A percentile compares a stretch with the other conserved stretches of the same genome.
Evolutionary conservation across 2,329 filamentous ascomycete genomes (phyloP).

Genomic region (Onygena corvina): DNA sequence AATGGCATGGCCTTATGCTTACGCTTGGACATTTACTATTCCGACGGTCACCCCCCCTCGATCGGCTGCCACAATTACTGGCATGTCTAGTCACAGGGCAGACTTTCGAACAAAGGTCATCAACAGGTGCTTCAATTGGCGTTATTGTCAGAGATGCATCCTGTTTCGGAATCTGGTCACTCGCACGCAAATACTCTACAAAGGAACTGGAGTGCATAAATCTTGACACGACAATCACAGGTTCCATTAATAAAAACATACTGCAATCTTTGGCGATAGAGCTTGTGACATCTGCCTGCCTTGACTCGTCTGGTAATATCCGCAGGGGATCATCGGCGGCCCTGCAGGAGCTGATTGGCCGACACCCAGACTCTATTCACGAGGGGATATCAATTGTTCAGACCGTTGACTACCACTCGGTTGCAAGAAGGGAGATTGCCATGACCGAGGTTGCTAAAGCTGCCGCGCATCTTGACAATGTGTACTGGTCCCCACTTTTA

Average conservation of each 20-base stretch:
- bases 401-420: conserved; percentile 80
- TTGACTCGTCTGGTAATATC: conserved; percentile 89
- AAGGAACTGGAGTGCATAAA: conserved; percentile 58
- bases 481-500: conserved; percentile 58
- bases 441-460: conserved; percentile 62
- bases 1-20: conserved; percentile 87
- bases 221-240: conserved; percentile 21
- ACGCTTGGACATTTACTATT: conserved; percentile 80
- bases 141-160: conserved; percentile 89
- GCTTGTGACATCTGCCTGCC: conserved; percentile 65
- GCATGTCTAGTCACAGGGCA: conserved; percentile 67
- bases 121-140: conserved; percentile 73
- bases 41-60: conserved; percentile 62
- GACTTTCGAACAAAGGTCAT: conserved; percentile 75
- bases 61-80: conserved; percentile 60
- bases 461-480: conserved; percentile 51
- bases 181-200: conserved; percentile 77
- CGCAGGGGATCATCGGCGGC: conserved; percentile 84
- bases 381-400: conserved; percentile 81
- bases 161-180: conserved; percentile 89
- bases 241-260: conserved; percentile 33
- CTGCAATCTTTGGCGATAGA: conserved; percentile 70
- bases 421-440: conserved; percentile 74
- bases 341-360: conserved; percentile 82
- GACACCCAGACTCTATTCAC: conserved; percentile 73